These are phyloP conservation scores for Stagonosporopsis rhizophila DNA, from an alignment of 2,329 filamentous ascomycete genomes.

Conservation along the genomic window DNA sequence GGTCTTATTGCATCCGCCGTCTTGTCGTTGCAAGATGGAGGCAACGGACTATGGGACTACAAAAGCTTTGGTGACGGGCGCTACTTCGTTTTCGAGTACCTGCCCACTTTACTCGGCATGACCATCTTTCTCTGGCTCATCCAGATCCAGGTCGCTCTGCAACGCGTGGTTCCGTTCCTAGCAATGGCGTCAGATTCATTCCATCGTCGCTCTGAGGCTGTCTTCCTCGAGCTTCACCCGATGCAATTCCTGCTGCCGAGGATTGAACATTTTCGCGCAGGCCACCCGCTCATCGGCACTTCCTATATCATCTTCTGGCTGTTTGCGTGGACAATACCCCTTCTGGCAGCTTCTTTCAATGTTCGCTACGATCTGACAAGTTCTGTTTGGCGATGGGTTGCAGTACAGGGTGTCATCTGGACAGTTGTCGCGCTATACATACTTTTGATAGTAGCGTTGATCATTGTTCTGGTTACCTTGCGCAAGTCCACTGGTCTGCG, in stretches of 20 bases:
- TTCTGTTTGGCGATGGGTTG: constrained; percentile 77
- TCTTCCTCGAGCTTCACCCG: constrained; percentile 68
- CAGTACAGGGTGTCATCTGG: constrained; percentile 81
- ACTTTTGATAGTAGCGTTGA: constrained; percentile 65
- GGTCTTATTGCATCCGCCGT: constrained; percentile 74
- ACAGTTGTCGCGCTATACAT: constrained; percentile 76
- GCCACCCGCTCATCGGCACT: constrained; percentile 70
- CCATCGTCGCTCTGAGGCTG: constrained; percentile 64
- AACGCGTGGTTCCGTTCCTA: constrained; percentile 78
- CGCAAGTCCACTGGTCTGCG: constrained; percentile 74
- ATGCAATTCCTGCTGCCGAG: constrained; percentile 73
- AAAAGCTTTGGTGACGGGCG: constrained; percentile 71
- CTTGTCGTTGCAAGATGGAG: constrained; percentile 53
- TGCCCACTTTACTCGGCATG: constrained; percentile 79
- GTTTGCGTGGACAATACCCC: constrained; percentile 77
- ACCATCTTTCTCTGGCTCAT: constrained; percentile 79
- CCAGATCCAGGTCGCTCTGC: constrained; percentile 74
- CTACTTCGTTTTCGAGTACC: constrained; percentile 86
- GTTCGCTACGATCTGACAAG: constrained; percentile 66
- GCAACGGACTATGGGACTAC: constrained; percentile 72
- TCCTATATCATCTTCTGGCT: constrained; percentile 78
- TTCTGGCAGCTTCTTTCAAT: constrained; percentile 79
- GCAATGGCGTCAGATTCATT: constrained; percentile 73
- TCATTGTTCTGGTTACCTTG: constrained; percentile 71
- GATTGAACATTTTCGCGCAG: constrained; percentile 71